Evolutionary conservation across 2,329 filamentous ascomycete genomes (phyloP).

Genomic region (Curvularia lunata): DNA sequence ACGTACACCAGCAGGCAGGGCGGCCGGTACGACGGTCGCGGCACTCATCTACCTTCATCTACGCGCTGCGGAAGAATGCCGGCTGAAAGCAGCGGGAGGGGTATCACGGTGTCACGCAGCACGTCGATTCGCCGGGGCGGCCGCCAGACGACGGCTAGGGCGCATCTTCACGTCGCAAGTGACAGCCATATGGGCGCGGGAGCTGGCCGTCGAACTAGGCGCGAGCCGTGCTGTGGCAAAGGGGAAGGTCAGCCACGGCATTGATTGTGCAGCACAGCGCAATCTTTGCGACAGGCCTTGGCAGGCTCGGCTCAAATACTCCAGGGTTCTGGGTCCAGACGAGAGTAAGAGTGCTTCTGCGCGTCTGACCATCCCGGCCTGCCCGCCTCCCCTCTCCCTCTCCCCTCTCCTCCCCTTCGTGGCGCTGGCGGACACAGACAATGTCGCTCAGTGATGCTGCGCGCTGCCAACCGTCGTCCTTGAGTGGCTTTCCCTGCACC

Average conservation of each 20-base stretch:
- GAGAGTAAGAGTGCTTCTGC: constrained; percentile 20
- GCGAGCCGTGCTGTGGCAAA: constrained; percentile 12
- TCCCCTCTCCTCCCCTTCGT: constrained; percentile 14
- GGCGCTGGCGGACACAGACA: constrained; percentile 25
- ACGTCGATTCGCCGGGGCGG: constrained; percentile 3
- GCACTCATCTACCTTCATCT: constrained; percentile 29
- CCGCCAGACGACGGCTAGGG: neutral
- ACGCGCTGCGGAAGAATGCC: constrained; percentile 36
- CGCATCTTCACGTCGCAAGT: neutral
- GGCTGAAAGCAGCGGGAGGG: constrained; percentile 35
- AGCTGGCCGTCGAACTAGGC: neutral
- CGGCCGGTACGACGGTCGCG: constrained; percentile 18
- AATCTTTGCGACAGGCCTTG: constrained; percentile 30
- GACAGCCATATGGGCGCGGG: neutral
- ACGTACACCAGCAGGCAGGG: constrained; percentile 22
- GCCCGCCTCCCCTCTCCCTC: constrained; percentile 17
- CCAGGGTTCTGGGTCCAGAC: constrained; percentile 30
- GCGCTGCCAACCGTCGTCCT: constrained; percentile 28
- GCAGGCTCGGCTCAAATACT: constrained; percentile 21
- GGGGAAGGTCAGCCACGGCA: constrained; percentile 5
- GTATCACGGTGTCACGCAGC: constrained; percentile 7
- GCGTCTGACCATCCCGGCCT: constrained; percentile 12
- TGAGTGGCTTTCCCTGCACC: constrained; percentile 29
- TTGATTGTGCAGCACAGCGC: constrained; percentile 7
- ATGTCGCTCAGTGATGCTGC: constrained; percentile 37